Conservation (phyloP, 257 asterid genomes). For the Solanum corneliomulleri region DNA sequence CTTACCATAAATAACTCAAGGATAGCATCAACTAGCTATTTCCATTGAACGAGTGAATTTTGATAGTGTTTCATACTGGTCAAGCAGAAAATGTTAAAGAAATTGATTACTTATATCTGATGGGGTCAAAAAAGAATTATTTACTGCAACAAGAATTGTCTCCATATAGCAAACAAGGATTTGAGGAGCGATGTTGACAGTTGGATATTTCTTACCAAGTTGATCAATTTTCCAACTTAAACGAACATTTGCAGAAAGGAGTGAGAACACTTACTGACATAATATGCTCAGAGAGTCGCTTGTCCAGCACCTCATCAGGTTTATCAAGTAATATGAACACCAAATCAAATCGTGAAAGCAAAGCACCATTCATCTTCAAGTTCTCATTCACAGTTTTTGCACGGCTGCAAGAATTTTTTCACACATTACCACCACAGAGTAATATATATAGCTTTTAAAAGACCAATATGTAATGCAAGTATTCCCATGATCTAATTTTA, state of each 20-base stretch:
- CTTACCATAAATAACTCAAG: neutral
- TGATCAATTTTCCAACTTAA: neutral
- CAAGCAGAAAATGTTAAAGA: neutral
- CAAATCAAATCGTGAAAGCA: constrained; percentile 94
- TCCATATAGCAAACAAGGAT: neutral
- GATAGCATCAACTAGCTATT: neutral
- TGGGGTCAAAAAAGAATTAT: neutral
- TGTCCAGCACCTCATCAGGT: constrained; percentile 90
- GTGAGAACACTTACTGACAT: constrained; percentile 76
- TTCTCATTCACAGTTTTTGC: constrained; percentile 98
- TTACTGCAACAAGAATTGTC: neutral
- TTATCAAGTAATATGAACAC: constrained; percentile 96
- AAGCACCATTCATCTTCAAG: constrained; percentile 89
- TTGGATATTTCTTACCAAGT: neutral
- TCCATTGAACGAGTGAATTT: neutral
- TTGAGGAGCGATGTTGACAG: neutral
- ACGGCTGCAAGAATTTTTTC: constrained; percentile 53
- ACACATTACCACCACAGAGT: neutral
- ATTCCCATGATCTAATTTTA: neutral
- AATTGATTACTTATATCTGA: neutral
- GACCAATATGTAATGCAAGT: neutral
- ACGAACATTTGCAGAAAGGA: constrained; percentile 1
- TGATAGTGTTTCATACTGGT: neutral
- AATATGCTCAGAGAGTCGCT: constrained; percentile 93
- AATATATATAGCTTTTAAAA: neutral